Base-by-base conservation (phyloP, 495 filamentous ascomycete species). In the Penicillium robsamsonii region DNA sequence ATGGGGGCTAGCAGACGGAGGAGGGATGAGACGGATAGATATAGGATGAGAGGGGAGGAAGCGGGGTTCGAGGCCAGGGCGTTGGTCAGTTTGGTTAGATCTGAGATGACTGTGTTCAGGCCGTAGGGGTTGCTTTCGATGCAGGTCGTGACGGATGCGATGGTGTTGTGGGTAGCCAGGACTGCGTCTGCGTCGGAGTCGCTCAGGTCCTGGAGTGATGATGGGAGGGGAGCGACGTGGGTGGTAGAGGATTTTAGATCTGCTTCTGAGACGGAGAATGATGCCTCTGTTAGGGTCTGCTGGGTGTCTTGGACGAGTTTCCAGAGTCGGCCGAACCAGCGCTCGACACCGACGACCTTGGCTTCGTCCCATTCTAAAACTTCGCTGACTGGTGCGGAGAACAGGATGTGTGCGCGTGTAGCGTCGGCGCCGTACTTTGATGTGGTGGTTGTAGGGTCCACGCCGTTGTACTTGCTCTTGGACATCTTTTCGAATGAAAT, bases 391-490 rank as follows among this genome's bases (percentile, higher is more conserved):
- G 91, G 90, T 0, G 91, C 91, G 46, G 90, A 86, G 74, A 96
- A 96, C 12, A 96, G 78, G 48, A 96, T 85, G 62, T 96, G 91
- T 1, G 90, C 90, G 44, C 91, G 80, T 4, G 88, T 94, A 1
- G 88, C 87, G 65, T 96, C 91, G 0, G 91, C 88, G 18, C 91
- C 91, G 57, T 92, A 87, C 53, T 82, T 83, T 0, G 75, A 65
- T 41, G 92, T 88, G 57, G 88, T 89, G 0, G 63, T 70, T 0
- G 79, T 82, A 0, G 91, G 91, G 63, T 96, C 90, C n/a, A 95
- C 88, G 30, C 91, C 91, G 65, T 96, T 96, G 72, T 94, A 79
- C 64, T 96, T 96, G 54, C 89, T 93, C 70, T 96, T 96, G n/a
- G 88, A 92, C 91, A 96, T 96, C 62, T 96, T 96, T 70, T 96